These are phyloP conservation scores for Quercus agrifolia DNA, from an alignment of 306 rosid species.

Conservation along the genomic window DNA sequence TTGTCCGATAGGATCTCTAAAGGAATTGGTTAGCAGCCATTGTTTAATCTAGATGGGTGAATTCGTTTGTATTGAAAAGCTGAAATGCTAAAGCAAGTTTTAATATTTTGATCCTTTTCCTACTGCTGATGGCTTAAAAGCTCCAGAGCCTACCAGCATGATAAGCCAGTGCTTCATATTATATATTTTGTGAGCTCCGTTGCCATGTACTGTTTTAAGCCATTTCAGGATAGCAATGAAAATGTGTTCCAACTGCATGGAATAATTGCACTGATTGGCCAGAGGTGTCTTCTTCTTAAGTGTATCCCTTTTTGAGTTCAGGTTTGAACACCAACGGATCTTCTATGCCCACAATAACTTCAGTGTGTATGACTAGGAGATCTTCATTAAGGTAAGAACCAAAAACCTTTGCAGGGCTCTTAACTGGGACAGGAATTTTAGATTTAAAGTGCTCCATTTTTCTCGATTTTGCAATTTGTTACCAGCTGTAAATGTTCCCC, in stretches of 20 bases:
- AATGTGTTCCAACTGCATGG: neutral
- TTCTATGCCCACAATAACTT: neutral
- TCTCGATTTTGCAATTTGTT: neutral
- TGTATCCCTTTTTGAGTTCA: too few species aligned
- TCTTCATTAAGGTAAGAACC: neutral
- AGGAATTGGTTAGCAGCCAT: conserved; percentile 33
- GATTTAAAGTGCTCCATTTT: neutral
- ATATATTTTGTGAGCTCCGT: neutral
- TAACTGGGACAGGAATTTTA: neutral
- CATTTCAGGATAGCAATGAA: neutral
- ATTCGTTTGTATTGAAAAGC: neutral
- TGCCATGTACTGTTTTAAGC: neutral
- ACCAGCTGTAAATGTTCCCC: neutral
- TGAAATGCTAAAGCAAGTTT: neutral
- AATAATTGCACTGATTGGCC: neutral
- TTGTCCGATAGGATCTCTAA: conserved; percentile 57
- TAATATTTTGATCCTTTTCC: conserved; percentile 5
- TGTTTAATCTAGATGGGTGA: neutral
- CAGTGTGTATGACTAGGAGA: neutral
- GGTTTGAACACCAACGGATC: too few species aligned
- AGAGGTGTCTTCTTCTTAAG: neutral
- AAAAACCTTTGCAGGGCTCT: neutral
- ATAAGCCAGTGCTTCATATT: neutral
- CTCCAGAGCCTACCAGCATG: neutral
- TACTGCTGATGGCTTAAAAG: neutral